Evolutionary conservation across 768 basidiomycete genomes (phyloP).

Genomic region (Russula compacta): DNA sequence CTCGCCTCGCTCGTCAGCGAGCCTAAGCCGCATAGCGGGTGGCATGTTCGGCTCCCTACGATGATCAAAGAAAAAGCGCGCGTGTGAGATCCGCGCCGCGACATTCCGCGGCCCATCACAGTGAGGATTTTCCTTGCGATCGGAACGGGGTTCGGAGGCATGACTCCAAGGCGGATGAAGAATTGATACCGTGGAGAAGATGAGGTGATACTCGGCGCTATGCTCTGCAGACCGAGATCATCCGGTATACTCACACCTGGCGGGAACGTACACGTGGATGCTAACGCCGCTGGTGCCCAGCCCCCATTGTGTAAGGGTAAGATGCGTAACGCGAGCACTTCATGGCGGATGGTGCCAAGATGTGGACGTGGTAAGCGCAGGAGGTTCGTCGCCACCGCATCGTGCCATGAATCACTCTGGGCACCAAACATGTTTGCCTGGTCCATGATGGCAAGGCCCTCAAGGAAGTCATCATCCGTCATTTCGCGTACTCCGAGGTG

Average conservation of each 20-base stretch:
- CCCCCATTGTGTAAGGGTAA: constrained; percentile 8
- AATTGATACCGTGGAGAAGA: constrained; percentile 10
- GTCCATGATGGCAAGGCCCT: constrained; percentile 6
- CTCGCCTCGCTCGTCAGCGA: constrained; percentile 3
- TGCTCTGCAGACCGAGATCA: constrained; percentile 14
- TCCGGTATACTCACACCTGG: constrained; percentile 8
- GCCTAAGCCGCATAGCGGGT: neutral
- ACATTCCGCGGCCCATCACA: neutral
- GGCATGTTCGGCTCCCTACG: constrained; percentile 3
- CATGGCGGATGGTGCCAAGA: neutral
- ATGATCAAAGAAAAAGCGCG: constrained; percentile 18
- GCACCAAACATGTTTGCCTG: neutral
- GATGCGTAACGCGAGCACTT: constrained; percentile 4
- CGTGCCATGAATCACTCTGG: constrained; percentile 10
- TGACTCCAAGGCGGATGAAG: constrained; percentile 8
- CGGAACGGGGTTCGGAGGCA: neutral
- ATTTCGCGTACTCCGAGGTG: constrained; percentile 16
- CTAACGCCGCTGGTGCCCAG: neutral
- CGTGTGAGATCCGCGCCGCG: neutral
- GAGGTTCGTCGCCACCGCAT: neutral
- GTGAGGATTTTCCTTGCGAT: constrained; percentile 15
- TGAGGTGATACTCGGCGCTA: neutral
- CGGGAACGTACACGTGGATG: constrained; percentile 1
- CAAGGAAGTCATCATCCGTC: constrained; percentile 8
- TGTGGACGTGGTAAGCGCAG: neutral